A percentile compares a stretch with the other conserved stretches of the same genome.
phyloP scores from a whole-genome alignment of 108 stramenopile species.

The Discostella pseudostelligera region DNA sequence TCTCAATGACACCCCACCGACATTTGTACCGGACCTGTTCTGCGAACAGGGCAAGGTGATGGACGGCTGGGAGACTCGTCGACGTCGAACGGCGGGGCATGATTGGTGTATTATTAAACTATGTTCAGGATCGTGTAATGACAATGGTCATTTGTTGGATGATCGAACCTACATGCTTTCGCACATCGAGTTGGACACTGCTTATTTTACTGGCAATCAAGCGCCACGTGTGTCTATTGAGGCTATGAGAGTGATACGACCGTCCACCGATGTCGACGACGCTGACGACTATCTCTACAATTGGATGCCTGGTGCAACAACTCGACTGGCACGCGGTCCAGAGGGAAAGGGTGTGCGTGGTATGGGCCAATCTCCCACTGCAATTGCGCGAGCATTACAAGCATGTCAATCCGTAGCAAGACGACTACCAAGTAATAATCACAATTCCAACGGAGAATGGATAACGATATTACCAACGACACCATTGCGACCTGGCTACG shows the following conservation, averaged over 20 bases:
- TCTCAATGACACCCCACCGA: conserved; percentile 56
- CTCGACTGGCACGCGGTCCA: conserved; percentile 48
- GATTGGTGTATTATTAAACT: conserved; percentile 90
- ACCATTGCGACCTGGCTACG: conserved; percentile 75
- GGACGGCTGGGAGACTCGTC: conserved; percentile 94
- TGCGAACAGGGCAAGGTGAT: conserved; percentile 90
- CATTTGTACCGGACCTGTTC: conserved; percentile 78
- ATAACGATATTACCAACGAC: conserved; percentile 58
- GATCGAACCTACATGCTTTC: conserved; percentile 25
- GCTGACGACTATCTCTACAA: conserved; percentile 37
- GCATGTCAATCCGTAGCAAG: conserved; percentile 45
- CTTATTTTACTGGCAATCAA: conserved; percentile 92
- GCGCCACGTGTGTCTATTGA: conserved; percentile 76
- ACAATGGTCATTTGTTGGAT: background rate
- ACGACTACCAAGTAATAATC: conserved; percentile 1
- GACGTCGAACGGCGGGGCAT: conserved; percentile 79
- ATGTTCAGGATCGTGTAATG: conserved; percentile 12
- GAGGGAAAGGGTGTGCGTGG: conserved; percentile 67
- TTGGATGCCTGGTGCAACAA: conserved; percentile 56
- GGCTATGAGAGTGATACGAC: conserved; percentile 34
- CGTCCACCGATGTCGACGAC: background rate
- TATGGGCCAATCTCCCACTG: conserved; percentile 49
- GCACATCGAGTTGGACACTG: conserved; percentile 83
- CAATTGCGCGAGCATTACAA: conserved; percentile 50
- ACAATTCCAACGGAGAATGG: conserved; percentile 50